phyloP scores from a whole-genome alignment of 2,329 filamentous ascomycete genomes.

The Thermomyces lanuginosus region DNA sequence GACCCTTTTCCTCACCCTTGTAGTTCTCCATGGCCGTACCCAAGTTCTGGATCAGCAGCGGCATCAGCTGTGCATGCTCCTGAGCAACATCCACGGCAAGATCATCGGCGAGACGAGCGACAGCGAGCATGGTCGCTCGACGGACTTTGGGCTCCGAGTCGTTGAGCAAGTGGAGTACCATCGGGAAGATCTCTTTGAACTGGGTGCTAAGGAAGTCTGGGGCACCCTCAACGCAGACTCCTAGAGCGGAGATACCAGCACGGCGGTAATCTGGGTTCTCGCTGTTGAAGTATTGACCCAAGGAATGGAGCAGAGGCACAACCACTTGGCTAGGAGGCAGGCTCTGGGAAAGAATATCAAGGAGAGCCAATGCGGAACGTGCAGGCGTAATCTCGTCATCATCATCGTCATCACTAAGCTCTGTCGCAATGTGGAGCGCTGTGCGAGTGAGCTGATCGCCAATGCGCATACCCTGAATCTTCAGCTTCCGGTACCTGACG shows the following conservation, averaged over 20 bases:
- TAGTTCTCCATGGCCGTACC: slow-evolving; percentile 59
- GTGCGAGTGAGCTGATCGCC: slow-evolving; percentile 76
- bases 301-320: slow-evolving; percentile 73
- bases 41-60: slow-evolving; percentile 72
- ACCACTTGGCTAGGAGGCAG: slow-evolving; percentile 88
- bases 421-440: slow-evolving; percentile 74
- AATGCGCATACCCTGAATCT: slow-evolving; percentile 80
- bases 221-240: slow-evolving; percentile 88
- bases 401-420: slow-evolving; percentile 58
- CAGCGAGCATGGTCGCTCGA: slow-evolving; percentile 69
- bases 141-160: slow-evolving; percentile 74
- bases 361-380: slow-evolving; percentile 65
- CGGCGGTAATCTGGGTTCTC: slow-evolving; percentile 64
- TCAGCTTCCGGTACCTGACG: slow-evolving; percentile 83
- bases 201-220: slow-evolving; percentile 96
- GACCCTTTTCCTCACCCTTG: slow-evolving; percentile 49
- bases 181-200: slow-evolving; percentile 67
- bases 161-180: slow-evolving; percentile 64
- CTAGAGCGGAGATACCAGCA: slow-evolving; percentile 79
- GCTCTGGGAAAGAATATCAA: slow-evolving; percentile 76
- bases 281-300: slow-evolving; percentile 64
- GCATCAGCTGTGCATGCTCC: slow-evolving; percentile 71
- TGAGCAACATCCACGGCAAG: slow-evolving; percentile 77
- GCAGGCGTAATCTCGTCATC: slow-evolving; percentile 78
- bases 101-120: slow-evolving; percentile 83